Evolutionary conservation across 805 yeast genomes (phyloP), one percentile per base, ranked within the genome.

Genomic region (Millerago galiae): DNA sequence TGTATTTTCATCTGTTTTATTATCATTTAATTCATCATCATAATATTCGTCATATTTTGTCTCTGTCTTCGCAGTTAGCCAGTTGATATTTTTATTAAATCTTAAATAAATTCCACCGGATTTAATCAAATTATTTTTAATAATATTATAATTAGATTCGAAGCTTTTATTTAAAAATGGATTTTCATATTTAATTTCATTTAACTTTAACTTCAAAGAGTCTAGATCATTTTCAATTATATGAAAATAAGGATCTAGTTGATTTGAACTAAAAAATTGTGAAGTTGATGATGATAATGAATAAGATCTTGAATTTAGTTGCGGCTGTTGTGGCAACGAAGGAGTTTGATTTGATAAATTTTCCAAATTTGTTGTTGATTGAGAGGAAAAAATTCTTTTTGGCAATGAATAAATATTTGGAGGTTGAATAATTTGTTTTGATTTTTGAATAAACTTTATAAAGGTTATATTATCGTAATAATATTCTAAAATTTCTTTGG

Each of bases 401-500:
- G 59, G 55, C 5, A 55, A 35, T 5, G 48, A 37, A 28, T 43
- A 55, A 8, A 41, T 32, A 5, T 43, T 15, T n/a, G 25, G 41
- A 13, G 35, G 48, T 13, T 41, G 18, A 11, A 4, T 31, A 9
- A 38, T 40, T 2, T 46, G 36, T 24, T 67, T 74, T n/a, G 63
- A 65, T 14, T 65, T 66, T 30, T 70, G 73, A 7, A 70, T 64
- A 47, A 83, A 81, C 16, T 81, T 83, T 5, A 76, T 61, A 41
- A 70, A 70, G 0, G 81, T 77, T 37, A 82, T 75, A 56, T 84
- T 84, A 51, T 83, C 90, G 53, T 71, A 84, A 47, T 74, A 74
- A 54, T 82, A 83, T 38, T 71, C 74, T 36, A 74, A 50, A 6
- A 74, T 59, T 42, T 74, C 77, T 37, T 61, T 65, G 1, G 74